phyloP scores from a whole-genome alignment of 495 filamentous ascomycete species.

The Penicillium desertorum region DNA sequence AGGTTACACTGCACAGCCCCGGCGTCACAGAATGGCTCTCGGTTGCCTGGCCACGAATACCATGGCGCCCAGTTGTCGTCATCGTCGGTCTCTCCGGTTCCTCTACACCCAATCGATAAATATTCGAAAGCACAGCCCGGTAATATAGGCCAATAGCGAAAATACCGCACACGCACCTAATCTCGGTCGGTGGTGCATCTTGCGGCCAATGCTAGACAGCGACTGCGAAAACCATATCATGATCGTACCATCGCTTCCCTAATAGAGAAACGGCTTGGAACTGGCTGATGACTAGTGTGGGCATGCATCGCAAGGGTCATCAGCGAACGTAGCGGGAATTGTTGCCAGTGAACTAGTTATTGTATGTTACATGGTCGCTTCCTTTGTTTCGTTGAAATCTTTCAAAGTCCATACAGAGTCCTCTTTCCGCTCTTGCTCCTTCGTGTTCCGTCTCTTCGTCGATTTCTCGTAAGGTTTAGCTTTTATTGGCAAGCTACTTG shows the following conservation, averaged over 20 bases:
- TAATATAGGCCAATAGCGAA: constrained; percentile 13
- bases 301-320: background rate
- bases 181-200: constrained; percentile 1
- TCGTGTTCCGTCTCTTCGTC: no score
- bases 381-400: no score
- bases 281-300: background rate
- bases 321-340: background rate
- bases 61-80: constrained; percentile 7
- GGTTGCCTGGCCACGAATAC: constrained; percentile 3
- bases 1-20: constrained; percentile 10
- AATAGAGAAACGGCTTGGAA: background rate
- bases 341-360: background rate
- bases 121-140: background rate
- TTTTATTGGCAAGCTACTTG: no score
- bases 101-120: background rate
- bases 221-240: background rate
- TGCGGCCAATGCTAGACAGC: background rate
- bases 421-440: no score
- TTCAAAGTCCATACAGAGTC: no score
- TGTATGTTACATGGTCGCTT: no score
- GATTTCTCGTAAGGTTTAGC: no score
- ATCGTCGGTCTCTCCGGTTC: constrained; percentile 9
- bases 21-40: constrained; percentile 3
- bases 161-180: constrained; percentile 1
- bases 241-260: background rate